phyloP scores from a whole-genome alignment of 805 yeast genomes.

The Myxozyma udenii region DNA sequence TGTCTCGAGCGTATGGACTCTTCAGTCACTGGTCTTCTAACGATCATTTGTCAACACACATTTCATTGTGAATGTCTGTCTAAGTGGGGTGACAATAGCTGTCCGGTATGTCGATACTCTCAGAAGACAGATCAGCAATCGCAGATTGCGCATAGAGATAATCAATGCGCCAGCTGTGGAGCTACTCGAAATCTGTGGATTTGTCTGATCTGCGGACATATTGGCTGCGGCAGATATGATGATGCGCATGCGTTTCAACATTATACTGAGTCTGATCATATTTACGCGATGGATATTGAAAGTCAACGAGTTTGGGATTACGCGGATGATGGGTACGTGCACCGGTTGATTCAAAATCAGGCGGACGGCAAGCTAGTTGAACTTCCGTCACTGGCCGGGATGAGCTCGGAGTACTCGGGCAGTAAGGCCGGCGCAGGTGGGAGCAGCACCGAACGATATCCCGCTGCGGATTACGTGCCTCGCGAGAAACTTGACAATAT shows the following conservation, averaged over 20 bases:
- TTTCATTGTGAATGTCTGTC: conserved; percentile 86
- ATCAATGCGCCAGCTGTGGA: conserved; percentile 55
- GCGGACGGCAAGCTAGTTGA: conserved; percentile 89
- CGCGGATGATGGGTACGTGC: conserved; percentile 87
- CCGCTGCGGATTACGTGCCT: conserved; percentile 17
- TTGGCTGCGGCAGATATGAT: conserved; percentile 90
- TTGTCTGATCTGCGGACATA: conserved; percentile 82
- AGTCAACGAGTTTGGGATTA: conserved; percentile 94
- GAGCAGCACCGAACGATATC: conserved; percentile 3
- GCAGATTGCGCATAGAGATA: conserved; percentile 7
- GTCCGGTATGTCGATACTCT: conserved; percentile 87
- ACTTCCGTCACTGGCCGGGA: conserved; percentile 44
- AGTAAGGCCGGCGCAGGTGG: neutral
- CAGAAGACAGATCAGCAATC: conserved; percentile 37
- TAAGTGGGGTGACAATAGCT: conserved; percentile 76
- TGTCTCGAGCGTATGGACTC: conserved; percentile 87
- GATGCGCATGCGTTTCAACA: conserved; percentile 83
- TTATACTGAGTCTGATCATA: conserved; percentile 71
- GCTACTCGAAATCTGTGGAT: conserved; percentile 72
- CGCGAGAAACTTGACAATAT: conserved; percentile 52
- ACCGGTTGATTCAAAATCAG: conserved; percentile 76
- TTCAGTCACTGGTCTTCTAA: conserved; percentile 71
- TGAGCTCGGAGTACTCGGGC: neutral
- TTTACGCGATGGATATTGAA: conserved; percentile 83
- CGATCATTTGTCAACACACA: conserved; percentile 90